These are phyloP conservation scores for Prunus davidiana DNA, from an alignment of 306 rosid genomes.

Conservation along the genomic window DNA sequence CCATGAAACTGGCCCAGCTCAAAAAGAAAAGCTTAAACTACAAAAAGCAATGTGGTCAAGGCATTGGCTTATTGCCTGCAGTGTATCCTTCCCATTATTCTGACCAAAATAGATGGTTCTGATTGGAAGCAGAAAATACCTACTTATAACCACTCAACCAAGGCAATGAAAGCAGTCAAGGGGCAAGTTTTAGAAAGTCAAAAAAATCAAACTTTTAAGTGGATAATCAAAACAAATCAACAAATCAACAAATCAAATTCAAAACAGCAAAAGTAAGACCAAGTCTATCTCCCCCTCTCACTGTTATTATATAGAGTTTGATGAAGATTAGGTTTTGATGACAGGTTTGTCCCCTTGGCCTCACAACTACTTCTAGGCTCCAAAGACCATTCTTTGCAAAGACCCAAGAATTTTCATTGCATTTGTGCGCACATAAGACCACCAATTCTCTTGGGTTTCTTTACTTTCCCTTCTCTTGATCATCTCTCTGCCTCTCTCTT, in stretches of 20 bases:
- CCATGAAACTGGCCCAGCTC: background rate
- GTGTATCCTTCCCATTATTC: background rate
- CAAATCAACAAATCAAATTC: background rate
- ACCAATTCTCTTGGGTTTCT: slow-evolving; percentile 19
- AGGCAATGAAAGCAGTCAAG: slow-evolving; percentile 33
- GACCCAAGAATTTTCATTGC: slow-evolving; percentile 11
- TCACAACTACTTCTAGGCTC: slow-evolving; percentile 27
- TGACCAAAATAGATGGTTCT: slow-evolving; percentile 1
- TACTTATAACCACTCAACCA: slow-evolving; percentile 25
- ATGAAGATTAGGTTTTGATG: slow-evolving; percentile 15
- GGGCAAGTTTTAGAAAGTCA: slow-evolving; percentile 14
- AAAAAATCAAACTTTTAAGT: background rate
- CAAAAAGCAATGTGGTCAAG: background rate
- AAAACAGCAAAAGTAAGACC: slow-evolving; percentile 2
- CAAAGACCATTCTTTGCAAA: slow-evolving; percentile 29
- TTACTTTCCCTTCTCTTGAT: background rate
- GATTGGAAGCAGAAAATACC: slow-evolving; percentile 16
- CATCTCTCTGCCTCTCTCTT: slow-evolving; percentile 9
- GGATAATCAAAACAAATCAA: slow-evolving; percentile 1
- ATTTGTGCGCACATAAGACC: slow-evolving; percentile 3
- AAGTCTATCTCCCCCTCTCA: background rate
- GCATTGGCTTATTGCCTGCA: background rate
- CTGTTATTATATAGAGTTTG: background rate
- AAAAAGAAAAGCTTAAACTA: background rate
- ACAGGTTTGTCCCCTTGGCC: background rate